These are phyloP conservation scores for Dipodascopsis uninucleata DNA, from an alignment of 805 yeast species.

Conservation along the genomic window DNA sequence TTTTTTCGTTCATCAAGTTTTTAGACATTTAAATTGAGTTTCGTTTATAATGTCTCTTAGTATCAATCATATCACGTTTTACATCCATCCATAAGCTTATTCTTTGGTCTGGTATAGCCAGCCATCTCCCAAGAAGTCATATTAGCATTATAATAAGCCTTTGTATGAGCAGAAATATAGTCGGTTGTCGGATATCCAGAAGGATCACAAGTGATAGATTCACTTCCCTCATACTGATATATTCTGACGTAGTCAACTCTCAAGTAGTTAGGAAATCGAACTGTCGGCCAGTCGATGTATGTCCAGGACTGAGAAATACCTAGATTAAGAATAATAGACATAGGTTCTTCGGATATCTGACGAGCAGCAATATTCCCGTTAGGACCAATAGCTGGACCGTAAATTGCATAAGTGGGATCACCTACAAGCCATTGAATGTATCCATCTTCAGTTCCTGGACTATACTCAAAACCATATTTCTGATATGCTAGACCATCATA, in stretches of 20 bases:
- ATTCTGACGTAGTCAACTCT: conserved; percentile 80
- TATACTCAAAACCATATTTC: conserved; percentile 70
- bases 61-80: neutral
- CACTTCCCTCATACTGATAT: conserved; percentile 72
- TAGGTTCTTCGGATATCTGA: conserved; percentile 81
- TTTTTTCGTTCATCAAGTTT: too few species aligned
- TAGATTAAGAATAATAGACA: conserved; percentile 81
- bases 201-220: conserved; percentile 80
- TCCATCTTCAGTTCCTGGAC: conserved; percentile 64
- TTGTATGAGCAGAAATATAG: conserved; percentile 67
- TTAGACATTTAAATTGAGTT: too few species aligned
- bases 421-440: conserved; percentile 88
- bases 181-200: conserved; percentile 76
- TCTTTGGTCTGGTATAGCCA: conserved; percentile 26
- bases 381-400: conserved; percentile 75
- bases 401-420: conserved; percentile 69
- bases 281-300: conserved; percentile 78
- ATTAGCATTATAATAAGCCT: conserved; percentile 68
- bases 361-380: conserved; percentile 89
- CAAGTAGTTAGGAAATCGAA: conserved; percentile 72
- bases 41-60: too few species aligned
- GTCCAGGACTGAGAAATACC: conserved; percentile 94
- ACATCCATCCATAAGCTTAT: conserved; percentile 21
- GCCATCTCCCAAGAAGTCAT: conserved; percentile 58
- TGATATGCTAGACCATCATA: conserved; percentile 66